Evolutionary conservation across 306 rosid genomes (phyloP).

Genomic region (Castanea crenata): DNA sequence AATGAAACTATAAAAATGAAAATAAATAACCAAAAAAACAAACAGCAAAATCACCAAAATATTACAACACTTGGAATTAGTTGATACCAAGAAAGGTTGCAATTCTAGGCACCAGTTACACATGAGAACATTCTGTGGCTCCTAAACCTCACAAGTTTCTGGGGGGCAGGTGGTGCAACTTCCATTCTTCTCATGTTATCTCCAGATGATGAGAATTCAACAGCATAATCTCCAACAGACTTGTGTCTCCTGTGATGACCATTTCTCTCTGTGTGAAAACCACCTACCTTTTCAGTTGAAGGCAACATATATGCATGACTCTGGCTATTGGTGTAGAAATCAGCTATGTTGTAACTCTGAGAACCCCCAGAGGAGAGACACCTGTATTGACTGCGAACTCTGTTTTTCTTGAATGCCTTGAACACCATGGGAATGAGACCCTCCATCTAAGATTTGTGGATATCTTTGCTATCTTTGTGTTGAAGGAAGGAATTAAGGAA

Average conservation of each 20-base stretch:
- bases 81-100: neutral
- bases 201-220: neutral
- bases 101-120: neutral
- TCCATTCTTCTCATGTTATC: neutral
- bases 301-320: neutral
- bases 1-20: too few relatives aligned
- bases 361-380: neutral
- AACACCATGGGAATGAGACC: slow-evolving; percentile 3
- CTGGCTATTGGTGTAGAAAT: neutral
- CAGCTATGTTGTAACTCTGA: neutral
- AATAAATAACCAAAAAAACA: neutral
- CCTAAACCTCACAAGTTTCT: slow-evolving; percentile 11
- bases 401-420: neutral
- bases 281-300: neutral
- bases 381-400: neutral
- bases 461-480: neutral
- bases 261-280: neutral
- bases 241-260: slow-evolving; percentile 1
- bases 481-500: neutral
- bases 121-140: slow-evolving; percentile 5
- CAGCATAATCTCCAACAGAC: neutral
- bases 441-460: neutral
- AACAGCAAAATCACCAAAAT: neutral
- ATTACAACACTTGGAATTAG: neutral
- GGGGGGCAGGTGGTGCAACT: neutral